Evolutionary conservation across 2,329 filamentous ascomycete genomes (phyloP).

Genomic region (Stenocarpella maydis): DNA sequence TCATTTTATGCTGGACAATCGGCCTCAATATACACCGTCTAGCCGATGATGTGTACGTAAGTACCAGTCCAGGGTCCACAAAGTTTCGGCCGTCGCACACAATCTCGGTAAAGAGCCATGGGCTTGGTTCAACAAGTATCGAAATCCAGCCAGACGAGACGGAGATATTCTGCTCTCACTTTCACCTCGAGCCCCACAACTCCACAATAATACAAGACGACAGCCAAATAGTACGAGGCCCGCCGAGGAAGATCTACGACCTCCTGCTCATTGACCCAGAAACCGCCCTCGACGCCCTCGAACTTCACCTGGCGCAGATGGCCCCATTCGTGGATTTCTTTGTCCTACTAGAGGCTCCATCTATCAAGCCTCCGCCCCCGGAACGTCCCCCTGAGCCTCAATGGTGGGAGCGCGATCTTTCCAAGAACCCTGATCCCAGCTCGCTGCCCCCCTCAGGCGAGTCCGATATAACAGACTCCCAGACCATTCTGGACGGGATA

Average conservation of each 20-base stretch:
- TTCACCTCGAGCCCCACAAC: constrained; percentile 28
- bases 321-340: constrained; percentile 52
- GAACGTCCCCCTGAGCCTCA: constrained; percentile 9
- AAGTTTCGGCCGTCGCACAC: not conserved
- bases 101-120: not conserved
- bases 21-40: constrained; percentile 21
- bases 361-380: not conserved
- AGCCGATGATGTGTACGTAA: not conserved
- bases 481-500: constrained; percentile 47
- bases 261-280: constrained; percentile 37
- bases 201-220: not conserved
- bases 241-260: constrained; percentile 36
- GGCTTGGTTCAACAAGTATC: not conserved
- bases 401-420: constrained; percentile 22
- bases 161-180: constrained; percentile 29
- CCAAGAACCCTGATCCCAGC: not conserved
- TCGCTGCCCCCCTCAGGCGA: constrained; percentile 40
- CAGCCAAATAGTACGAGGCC: constrained; percentile 47
- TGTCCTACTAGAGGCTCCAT: constrained; percentile 50
- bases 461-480: constrained; percentile 47
- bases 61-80: not conserved
- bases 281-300: constrained; percentile 35
- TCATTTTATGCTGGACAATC: constrained; percentile 28
- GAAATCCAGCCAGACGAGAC: not conserved
- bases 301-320: constrained; percentile 39